Evolutionary conservation across 2,329 filamentous ascomycete species (phyloP), one percentile per base, ranked within the genome.

Genomic region (Tolypocladium cylindrosporum): DNA sequence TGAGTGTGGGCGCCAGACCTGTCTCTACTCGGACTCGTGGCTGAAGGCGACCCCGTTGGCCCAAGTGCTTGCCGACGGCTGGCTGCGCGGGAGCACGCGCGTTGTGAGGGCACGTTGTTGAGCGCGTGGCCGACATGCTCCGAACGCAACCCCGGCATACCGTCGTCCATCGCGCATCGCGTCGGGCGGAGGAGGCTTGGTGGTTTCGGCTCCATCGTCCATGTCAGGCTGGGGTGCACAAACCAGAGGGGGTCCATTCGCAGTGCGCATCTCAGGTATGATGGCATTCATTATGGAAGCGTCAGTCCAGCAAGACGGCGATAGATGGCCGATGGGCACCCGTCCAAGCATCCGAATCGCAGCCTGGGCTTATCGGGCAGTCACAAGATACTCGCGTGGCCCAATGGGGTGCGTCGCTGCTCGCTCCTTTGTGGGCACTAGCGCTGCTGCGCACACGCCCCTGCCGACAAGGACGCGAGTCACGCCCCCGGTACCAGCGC

Each of bases 111-210:
- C 65, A 67, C 64, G 65, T 67, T 67, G 60, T 60, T 55, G 52
- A 59, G 55, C 53, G 53, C 61, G 54, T 66, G 65, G 66, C 63
- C 64, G 63, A 63, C 57, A 63, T 58, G 62, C 60, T 58, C 66
- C 61, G 61, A 64, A 59, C 24, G 6, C 1, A 1, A 31, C 27
- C 27, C 27, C 27, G 4, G 27, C 41, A 24, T 43, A 27, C 21
- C 21, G 27, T 45, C 11, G 11, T 13, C 41, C 43, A 43, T 39
- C 37, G 53, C 53, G 53, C 31, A 27, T 55, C 53, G 53, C 24
- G 53, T 55, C 39, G 53, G 53, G 36, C 24, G 40, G 8, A 41
- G 39, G 10, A 50, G 16, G 48, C 48, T 51, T 39, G 16, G 31
- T n/a, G 31, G 48, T 6, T 36, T 51, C 27, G 48, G 19, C 27